Percentiles rank a stretch among this genome's conserved stretches.
Conservation (phyloP, 148 eudicot genomes). For the Salicornia ramosissima region DNA sequence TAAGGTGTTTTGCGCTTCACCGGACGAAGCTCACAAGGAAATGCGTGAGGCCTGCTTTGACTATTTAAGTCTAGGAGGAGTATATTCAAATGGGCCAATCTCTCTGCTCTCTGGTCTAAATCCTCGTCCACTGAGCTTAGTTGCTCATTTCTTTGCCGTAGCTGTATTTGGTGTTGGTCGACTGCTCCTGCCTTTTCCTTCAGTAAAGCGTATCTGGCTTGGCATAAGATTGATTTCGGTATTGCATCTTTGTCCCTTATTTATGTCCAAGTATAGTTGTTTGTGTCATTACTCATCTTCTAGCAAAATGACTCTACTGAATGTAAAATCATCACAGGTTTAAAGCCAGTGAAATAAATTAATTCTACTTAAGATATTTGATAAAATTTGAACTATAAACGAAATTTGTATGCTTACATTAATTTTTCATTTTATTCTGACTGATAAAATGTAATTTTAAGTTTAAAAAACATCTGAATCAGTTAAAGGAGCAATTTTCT, state of each 20-base stretch:
- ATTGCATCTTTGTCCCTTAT: slow-evolving; percentile 18
- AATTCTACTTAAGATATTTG: too few species aligned
- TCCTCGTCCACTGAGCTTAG: slow-evolving; percentile 61
- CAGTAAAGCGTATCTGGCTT: slow-evolving; percentile 53
- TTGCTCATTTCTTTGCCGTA: slow-evolving; percentile 74
- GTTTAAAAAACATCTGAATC: too few species aligned
- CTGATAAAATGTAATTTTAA: too few species aligned
- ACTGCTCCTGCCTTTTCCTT: slow-evolving; percentile 65
- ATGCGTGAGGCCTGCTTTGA: slow-evolving; percentile 71
- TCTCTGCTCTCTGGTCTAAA: slow-evolving; percentile 74
- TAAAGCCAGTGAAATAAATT: too few species aligned
- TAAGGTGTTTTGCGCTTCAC: slow-evolving; percentile 72
- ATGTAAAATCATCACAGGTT: too few species aligned
- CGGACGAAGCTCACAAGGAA: slow-evolving; percentile 68
- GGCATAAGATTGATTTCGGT: slow-evolving; percentile 59
- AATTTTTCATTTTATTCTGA: too few species aligned
- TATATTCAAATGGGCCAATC: slow-evolving; percentile 58
- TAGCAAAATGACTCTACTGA: background rate
- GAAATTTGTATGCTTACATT: too few species aligned
- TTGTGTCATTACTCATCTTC: background rate
- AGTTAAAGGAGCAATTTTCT: too few species aligned
- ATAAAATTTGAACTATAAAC: too few species aligned
- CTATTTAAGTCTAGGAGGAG: slow-evolving; percentile 76
- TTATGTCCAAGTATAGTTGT: background rate
- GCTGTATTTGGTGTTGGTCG: slow-evolving; percentile 77